phyloP scores from a whole-genome alignment of 2,329 filamentous ascomycete species.

The Paracoccidioides brasiliensis region DNA sequence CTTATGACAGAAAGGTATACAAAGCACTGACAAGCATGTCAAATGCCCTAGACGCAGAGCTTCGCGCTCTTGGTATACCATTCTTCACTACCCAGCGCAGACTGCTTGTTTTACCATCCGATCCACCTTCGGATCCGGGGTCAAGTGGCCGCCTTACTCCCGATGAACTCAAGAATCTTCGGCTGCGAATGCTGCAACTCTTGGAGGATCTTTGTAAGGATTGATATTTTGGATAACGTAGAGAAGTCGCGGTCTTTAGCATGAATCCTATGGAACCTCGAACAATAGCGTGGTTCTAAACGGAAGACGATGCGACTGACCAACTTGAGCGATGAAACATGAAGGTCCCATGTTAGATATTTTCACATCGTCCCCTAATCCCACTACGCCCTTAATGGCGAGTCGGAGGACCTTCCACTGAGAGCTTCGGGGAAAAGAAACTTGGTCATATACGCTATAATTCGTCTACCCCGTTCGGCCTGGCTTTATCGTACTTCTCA shows the following conservation, averaged over 20 bases:
- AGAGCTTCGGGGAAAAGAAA: no score
- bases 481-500: no score
- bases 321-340: no score
- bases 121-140: not conserved
- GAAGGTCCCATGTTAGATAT: no score
- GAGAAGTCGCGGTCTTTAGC: not conserved
- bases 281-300: not conserved
- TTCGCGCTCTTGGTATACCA: constrained; percentile 46
- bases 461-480: no score
- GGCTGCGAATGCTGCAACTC: constrained; percentile 37
- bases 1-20: constrained; percentile 51
- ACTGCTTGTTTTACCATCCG: constrained; percentile 20
- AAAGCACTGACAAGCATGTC: constrained; percentile 47
- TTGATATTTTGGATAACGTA: constrained; percentile 7
- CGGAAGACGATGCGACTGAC: not conserved
- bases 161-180: constrained; percentile 32
- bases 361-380: no score
- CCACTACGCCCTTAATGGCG: no score
- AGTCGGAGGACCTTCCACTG: no score
- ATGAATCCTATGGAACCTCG: not conserved
- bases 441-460: no score
- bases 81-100: constrained; percentile 44
- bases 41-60: constrained; percentile 41
- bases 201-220: constrained; percentile 39
- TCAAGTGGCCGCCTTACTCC: constrained; percentile 23